Base-by-base conservation (phyloP, 768 basidiomycete genomes). In the Boletus vermiculosoides region DNA sequence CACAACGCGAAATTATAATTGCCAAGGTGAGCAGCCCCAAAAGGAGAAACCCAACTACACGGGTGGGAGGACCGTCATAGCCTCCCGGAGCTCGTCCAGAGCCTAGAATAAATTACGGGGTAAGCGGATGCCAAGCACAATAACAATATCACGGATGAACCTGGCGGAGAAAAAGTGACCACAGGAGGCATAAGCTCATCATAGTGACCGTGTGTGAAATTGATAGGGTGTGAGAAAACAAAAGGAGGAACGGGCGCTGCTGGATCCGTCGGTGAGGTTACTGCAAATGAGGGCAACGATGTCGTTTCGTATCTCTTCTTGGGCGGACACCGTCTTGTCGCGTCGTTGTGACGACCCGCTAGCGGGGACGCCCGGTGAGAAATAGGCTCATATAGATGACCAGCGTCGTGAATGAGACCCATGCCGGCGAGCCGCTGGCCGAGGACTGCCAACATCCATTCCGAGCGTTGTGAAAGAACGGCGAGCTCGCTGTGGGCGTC, bases 321-420 rank as follows among this genome's bases (percentile, higher is more conserved):
- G n/a, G 65, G 59, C 18, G 62, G 65, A 16, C 65, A 67, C 1
- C 8, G 36, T 15, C 5, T 22, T 7, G 25, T 18, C 5, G 41
- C 28, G 37, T 45, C 45, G 18, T 13, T 28, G 25, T 28, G 25
- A 20, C 11, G 23, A 40, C 36, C n/a, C 12, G 5, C 2, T 5
- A 5, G 13, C 8, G 25, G 28, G 50, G 13, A 37, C 34, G 36
- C 3, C 1, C 18, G 45, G 53, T 48, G 47, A 1, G 50, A 31
- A 42, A 0, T 3, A 7, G 31, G n/a, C 0, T 25, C 47, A 13
- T 25, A 46, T 25, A 33, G 18, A 33, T 25, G 56, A 47, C 41
- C 48, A 31, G 45, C 23, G 20, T 51, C 40, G 33, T 18, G 12
- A 20, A 10, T 34, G 23, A 50, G 15, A 15, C 44, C 45, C 15